phyloP scores from a whole-genome alignment of 2,329 filamentous ascomycete genomes.

The Hortaea sp. region DNA sequence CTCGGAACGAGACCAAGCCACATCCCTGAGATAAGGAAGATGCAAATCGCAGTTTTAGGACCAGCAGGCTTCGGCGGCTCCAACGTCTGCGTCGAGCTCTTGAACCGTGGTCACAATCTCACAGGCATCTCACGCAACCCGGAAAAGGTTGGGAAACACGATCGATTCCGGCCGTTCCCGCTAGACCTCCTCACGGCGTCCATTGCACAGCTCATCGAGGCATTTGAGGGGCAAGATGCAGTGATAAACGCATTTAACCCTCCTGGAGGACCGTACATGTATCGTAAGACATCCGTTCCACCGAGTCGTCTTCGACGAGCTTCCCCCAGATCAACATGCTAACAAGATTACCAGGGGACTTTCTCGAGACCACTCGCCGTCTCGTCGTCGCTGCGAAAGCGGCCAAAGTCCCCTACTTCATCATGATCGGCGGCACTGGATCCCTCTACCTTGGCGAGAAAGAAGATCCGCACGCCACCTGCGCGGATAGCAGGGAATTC shows the following conservation, averaged over 20 bases:
- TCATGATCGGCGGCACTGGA: constrained; percentile 27
- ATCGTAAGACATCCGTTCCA: constrained; percentile 17
- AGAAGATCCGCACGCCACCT: neutral
- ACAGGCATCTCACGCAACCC: constrained; percentile 26
- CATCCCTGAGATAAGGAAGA: neutral
- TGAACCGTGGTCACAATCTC: constrained; percentile 25
- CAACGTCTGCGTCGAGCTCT: constrained; percentile 24
- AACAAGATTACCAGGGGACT: constrained; percentile 5
- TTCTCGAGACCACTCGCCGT: constrained; percentile 26
- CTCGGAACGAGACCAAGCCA: neutral
- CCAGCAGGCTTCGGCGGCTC: constrained; percentile 27
- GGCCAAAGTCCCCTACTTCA: constrained; percentile 21
- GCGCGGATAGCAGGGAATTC: constrained; percentile 2
- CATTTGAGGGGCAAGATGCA: constrained; percentile 22
- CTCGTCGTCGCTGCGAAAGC: constrained; percentile 24
- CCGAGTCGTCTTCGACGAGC: no score
- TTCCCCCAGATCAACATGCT: no score
- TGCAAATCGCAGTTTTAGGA: constrained; percentile 23
- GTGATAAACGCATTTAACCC: constrained; percentile 26
- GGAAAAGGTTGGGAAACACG: constrained; percentile 22
- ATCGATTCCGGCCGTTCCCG: constrained; percentile 18
- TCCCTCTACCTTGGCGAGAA: constrained; percentile 10
- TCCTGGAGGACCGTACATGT: constrained; percentile 21
- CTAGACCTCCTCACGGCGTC: constrained; percentile 20
- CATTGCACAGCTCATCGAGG: constrained; percentile 18